These are phyloP conservation scores for Amorphotheca resinae DNA, from an alignment of 495 filamentous ascomycete species.

Conservation along the genomic window DNA sequence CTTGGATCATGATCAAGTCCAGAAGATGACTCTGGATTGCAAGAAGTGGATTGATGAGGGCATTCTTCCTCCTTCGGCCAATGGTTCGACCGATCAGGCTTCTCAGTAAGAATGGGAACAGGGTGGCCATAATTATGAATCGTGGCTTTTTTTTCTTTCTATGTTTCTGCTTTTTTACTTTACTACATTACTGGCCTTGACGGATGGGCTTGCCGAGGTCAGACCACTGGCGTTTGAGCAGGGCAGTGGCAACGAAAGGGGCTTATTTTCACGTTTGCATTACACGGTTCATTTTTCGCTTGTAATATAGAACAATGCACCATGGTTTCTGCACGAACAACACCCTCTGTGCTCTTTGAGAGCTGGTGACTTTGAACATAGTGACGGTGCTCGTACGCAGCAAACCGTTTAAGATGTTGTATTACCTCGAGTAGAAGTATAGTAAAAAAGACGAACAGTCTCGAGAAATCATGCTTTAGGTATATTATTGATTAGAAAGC, in stretches of 20 bases:
- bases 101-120: not conserved
- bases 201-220: not conserved
- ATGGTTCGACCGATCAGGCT: not conserved
- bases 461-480: no score
- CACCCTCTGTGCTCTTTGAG: no score
- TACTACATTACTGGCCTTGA: not conserved
- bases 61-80: constrained; percentile 8
- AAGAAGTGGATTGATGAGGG: constrained; percentile 29
- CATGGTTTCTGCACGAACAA: no score
- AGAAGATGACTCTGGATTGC: constrained; percentile 53
- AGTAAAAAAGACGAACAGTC: no score
- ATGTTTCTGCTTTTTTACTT: not conserved
- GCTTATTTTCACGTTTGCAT: not conserved
- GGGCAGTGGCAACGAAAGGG: not conserved
- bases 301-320: no score
- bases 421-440: no score
- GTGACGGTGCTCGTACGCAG: no score
- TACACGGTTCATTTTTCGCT: no score
- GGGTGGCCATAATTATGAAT: not conserved
- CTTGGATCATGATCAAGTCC: constrained; percentile 56
- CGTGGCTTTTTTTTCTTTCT: not conserved
- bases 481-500: no score
- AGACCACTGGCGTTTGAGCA: not conserved
- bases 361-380: no score
- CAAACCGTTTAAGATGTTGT: no score